Base-by-base conservation (phyloP, 73 alveolate genomes). In the Paramecium tetraurelia region DNA sequence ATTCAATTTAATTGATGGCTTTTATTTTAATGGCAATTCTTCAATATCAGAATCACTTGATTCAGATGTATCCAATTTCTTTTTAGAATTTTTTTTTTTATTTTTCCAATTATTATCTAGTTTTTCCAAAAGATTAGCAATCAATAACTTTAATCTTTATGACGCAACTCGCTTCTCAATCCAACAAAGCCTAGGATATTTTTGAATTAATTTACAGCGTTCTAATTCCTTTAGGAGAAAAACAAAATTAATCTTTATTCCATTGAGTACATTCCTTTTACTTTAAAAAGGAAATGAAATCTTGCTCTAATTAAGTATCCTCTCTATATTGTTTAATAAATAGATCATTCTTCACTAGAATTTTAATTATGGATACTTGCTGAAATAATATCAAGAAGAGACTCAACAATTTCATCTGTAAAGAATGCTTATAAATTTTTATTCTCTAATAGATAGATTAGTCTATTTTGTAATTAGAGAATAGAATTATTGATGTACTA, bases 301-400 rank as follows among this genome's bases (percentile, higher is more conserved):
- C 84, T 3, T 27, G 14, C n/a, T 63, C 84, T 63, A 63, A 27
- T 33, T 63, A 31, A 33, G 27, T 33, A 22, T 63, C 84, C 9
- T 63, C 84, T 33, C 29, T 63, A 33, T 63, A 63, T 27, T 63
- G 14, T 33, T 63, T 63, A 31, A 63, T 63, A 63, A 63, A 63
- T 6, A 63, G 84, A 63, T 63, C 84, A 63, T 63, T 63, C 84
- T 63, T 63, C 41, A 63, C 84, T 63, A 63, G 27, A 29, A 63
- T 63, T 63, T 31, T 63, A 63, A 63, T 33, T 31, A 31, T 63
- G 46, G 46, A 27, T 63, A 63, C 84, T 63, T 63, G 84, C 50
- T 31, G 50, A 31, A 63, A 63, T 63, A 63, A 63, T 63, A 31
- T 63, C 84, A 27, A 63, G 84, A 2, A 63, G 29, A 63, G 50